Base-by-base conservation (phyloP, 2,329 filamentous ascomycete species). In the Eutypella sp. region DNA sequence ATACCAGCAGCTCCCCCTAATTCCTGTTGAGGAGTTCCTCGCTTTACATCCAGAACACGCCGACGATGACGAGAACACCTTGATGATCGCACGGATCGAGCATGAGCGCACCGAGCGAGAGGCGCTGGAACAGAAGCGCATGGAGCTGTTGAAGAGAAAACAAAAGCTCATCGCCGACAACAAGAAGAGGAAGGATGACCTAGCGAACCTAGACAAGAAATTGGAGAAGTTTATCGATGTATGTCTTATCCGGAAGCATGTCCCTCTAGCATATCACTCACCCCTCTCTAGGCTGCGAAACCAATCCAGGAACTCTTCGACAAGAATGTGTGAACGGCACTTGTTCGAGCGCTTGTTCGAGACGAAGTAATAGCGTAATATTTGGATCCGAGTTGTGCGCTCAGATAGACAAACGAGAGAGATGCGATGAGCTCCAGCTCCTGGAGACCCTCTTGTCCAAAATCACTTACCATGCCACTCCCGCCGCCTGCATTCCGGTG, bases 141-240 rank as follows among this genome's bases (percentile, higher is more conserved):
- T 90, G 64, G 85, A 86, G 54, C 73, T 91, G 2, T 69, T 90
- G 39, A 89, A 78, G 61, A 69, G 76, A 43, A 82, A 82, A 58
- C 75, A 79, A 55, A 81, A 81, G 63, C 72, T 82, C 41, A 81
- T 80, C 42, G 72, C 76, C 1, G 79, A 82, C 63, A 96, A 96
- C 64, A 95, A 95, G 70, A 89, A 89, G 69, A 81, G 92, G 55
- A 96, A 95, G 65, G 91, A 96, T 46, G 90, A 97, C 59, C 72
- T 99, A 41, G 90, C 87, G 18, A 96, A 87, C 59, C 71, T 99
- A 49, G 93, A 99, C 59, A 86, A 87, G 60, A 89, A 96, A 66
- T 72, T 97, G 47, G 93, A 97, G 69, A 91, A 88, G 60, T 96
- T 96, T 62, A 92, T 96, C 58, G 89, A 95, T 67, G 87, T 89